Base-by-base conservation (phyloP, 352 stramenopile species). In the Pythium chondricola region DNA sequence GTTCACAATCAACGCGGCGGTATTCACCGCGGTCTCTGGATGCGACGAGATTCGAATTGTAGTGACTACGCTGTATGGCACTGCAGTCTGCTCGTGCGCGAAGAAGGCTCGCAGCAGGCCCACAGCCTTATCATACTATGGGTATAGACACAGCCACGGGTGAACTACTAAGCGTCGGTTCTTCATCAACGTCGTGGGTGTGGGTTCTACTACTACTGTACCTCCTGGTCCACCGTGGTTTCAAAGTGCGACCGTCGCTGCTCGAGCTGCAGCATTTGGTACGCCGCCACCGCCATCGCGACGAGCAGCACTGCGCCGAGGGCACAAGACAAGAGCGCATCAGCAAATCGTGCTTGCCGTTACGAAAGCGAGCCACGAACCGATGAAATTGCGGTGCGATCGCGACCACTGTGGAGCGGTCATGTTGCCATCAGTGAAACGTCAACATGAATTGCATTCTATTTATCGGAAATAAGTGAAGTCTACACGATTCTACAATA, bases 181-280 rank as follows among this genome's bases (percentile, higher is more conserved):
- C 14, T 2, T 21, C 44, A 21, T 42, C 21, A 36, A 20, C 4
- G 24, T 25, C 22, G n/a, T 40, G 8, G n/a, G 35, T n/a, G 31
- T 30, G 6, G 14, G 6, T 4, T 8, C n/a, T 4, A 21, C 30
- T 24, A 29, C 41, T 21, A 18, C 43, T 43, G 37, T 30, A 84
- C 70, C 33, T 83, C 52, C 24, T 83, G 53, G 44, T 83, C 62
- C 14, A 74, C 54, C 14, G 44, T 48, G 22, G 37, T 44, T 24
- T 51, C 50, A 22, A 49, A 58, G 16, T 51, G 56, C 22, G 51
- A 49, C 33, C 74, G 70, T 21, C 75, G 64, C 29, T 61, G 39
- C 60, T 85, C 73, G 30, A 89, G 62, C 29, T 61, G 63, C 17
- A 64, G 69, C 32, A 89, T 68, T 14, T 80, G 74, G 45, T 81